Evolutionary conservation across 331 rosid species (phyloP), one percentile per base, ranked within the genome.

Genomic region (Malus hybrid): DNA sequence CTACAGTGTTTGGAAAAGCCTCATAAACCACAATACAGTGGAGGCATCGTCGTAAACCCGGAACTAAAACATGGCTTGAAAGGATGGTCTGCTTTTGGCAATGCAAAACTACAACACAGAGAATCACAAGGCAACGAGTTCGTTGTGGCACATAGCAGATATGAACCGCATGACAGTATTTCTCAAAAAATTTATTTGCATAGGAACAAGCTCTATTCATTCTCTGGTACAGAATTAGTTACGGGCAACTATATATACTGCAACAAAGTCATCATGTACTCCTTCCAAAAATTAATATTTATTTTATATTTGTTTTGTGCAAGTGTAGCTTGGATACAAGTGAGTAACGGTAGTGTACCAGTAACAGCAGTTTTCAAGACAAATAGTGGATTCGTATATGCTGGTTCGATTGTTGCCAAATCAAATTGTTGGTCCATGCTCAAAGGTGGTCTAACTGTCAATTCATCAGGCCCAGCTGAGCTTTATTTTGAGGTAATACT

Each of bases 361-460:
- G 80, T 89, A 31, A 78, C 6, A 46, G 91, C 91, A 15, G 13
- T 78, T 10, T 70, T 85, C 46, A 89, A 85, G 77, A 85, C 91
- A 74, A 71, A 12, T 24, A 56, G 22, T 1, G 86, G 84, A 16
- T 71, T 32, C n/a, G 76, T 65, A 65, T 65, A 80, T 71, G 88
- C 85, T 18, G 94, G 87, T 77, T 62, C 78, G 4, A 54, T 81
- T 65, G 16, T 67, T 59, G 95, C 91, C 6, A 76, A 87, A 70
- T 64, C 88, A 13, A 82, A 75, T 12, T 91, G 94, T 20, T 89
- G 97, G 97, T 87, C 95, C 57, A 84, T 91, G 91, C 88, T 91
- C 57, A 91, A 91, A 80, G 92, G 90, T 73, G 97, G 94, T 65
- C 39, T 89, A 42, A 76, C 86, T 10, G 83, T 80, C 0, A 74